phyloP scores from a whole-genome alignment of 345 rosid genomes.

The Lepidium africanum region DNA sequence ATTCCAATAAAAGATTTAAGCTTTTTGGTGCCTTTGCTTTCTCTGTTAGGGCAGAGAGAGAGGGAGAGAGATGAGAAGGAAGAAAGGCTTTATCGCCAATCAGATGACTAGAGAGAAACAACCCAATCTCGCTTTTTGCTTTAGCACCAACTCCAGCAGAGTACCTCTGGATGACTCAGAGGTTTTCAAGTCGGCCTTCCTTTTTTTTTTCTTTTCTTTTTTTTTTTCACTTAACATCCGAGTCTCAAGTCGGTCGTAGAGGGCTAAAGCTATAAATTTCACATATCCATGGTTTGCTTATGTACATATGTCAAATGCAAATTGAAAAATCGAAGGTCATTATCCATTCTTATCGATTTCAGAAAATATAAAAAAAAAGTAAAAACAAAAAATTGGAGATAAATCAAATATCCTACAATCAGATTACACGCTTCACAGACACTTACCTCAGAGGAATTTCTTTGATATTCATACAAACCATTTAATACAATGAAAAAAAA shows the following conservation, averaged over 20 bases:
- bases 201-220: neutral
- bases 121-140: slow-evolving; percentile 23
- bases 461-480: slow-evolving; percentile 11
- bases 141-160: neutral
- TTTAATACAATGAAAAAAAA: neutral
- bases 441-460: neutral
- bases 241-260: neutral
- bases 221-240: neutral
- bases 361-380: neutral
- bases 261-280: neutral
- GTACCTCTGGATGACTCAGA: neutral
- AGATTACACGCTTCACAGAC: slow-evolving; percentile 22
- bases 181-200: neutral
- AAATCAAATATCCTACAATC: neutral
- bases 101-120: slow-evolving; percentile 19
- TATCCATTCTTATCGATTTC: neutral
- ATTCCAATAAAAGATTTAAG: neutral
- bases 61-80: slow-evolving; percentile 1
- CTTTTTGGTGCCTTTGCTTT: neutral
- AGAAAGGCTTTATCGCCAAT: slow-evolving; percentile 30
- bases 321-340: neutral
- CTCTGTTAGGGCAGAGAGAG: slow-evolving; percentile 19
- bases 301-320: neutral
- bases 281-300: neutral
- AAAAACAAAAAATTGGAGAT: neutral